These are phyloP conservation scores for Austroboletus novae-zelandiae DNA, from an alignment of 1,284 basidiomycete genomes.

Conservation along the genomic window DNA sequence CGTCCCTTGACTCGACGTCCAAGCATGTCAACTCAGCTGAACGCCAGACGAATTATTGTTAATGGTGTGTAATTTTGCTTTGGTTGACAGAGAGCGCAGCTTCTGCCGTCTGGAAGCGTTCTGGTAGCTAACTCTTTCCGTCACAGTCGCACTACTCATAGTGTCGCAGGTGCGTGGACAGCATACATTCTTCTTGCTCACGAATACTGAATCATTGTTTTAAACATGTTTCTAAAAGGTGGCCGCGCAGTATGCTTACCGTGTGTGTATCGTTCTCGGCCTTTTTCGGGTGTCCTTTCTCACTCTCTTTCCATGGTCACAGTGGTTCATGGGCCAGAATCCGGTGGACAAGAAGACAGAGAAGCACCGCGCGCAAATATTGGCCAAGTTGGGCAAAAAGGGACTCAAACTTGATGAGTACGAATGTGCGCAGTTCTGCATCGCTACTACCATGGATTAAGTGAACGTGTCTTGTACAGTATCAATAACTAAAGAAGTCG, in stretches of 20 bases:
- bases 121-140: slow-evolving; percentile 11
- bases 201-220: background rate
- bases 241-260: slow-evolving; percentile 50
- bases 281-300: background rate
- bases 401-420: slow-evolving; percentile 76
- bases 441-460: background rate
- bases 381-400: slow-evolving; percentile 72
- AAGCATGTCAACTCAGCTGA: slow-evolving; percentile 26
- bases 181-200: background rate
- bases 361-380: slow-evolving; percentile 66
- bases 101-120: background rate
- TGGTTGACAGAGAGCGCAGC: too few relatives aligned
- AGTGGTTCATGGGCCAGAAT: slow-evolving; percentile 50
- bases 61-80: slow-evolving; percentile 20
- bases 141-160: slow-evolving; percentile 57
- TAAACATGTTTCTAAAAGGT: slow-evolving; percentile 30
- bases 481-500: slow-evolving; percentile 79
- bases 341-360: slow-evolving; percentile 62
- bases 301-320: background rate
- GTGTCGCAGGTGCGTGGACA: slow-evolving; percentile 55
- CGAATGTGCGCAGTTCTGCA: slow-evolving; percentile 56
- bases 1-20: too few relatives aligned
- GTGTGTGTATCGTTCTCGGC: slow-evolving; percentile 25
- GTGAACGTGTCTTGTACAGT: slow-evolving; percentile 40
- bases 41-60: slow-evolving; percentile 23